Percentiles rank a stretch among this genome's conserved stretches.
Conservation (phyloP, 1,139 yeast species). For the Lodderomyces elongisporus region DNA sequence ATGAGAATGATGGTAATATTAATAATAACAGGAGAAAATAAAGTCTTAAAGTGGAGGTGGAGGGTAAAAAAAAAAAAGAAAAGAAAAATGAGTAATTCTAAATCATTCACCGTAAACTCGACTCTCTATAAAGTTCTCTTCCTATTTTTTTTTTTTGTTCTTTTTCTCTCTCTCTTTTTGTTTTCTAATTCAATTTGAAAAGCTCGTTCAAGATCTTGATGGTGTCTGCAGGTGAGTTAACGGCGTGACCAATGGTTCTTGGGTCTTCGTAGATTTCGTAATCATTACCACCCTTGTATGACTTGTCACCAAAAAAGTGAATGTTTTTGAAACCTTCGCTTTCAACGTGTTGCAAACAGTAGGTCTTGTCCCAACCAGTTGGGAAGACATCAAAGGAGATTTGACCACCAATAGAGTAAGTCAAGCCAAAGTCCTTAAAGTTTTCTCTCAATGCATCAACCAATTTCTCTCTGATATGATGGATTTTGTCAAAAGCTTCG, state of each 20-base stretch:
- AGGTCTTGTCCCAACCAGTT: constrained; percentile 99
- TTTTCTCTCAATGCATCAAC: constrained; percentile 78
- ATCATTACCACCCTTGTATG: constrained; percentile 97
- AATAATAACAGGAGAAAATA: constrained; percentile 6
- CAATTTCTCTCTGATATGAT: constrained; percentile 75
- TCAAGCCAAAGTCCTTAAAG: constrained; percentile 78
- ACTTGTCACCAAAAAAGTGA: constrained; percentile 98
- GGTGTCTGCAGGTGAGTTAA: constrained; percentile 84
- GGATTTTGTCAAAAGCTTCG: constrained; percentile 74
- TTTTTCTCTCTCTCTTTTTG: constrained; percentile 1
- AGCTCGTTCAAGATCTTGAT: constrained; percentile 75
- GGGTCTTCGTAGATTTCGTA: constrained; percentile 88
- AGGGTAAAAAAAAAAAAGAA: constrained; percentile 1
- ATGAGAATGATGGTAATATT: too few relatives aligned
- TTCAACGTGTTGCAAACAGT: constrained; percentile 89
- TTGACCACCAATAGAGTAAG: constrained; percentile 98
- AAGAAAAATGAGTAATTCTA: too few relatives aligned
- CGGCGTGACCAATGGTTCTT: constrained; percentile 95
- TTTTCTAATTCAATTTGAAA: constrained; percentile 41
- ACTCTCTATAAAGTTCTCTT: too few relatives aligned
- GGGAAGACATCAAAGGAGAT: constrained; percentile 99
- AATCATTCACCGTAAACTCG: too few relatives aligned
- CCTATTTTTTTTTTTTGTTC: too few relatives aligned
- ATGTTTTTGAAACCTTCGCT: constrained; percentile 78
- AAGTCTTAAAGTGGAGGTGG: not conserved